Conservation (phyloP, 805 yeast species). For the Peterozyma xylosa region DNA sequence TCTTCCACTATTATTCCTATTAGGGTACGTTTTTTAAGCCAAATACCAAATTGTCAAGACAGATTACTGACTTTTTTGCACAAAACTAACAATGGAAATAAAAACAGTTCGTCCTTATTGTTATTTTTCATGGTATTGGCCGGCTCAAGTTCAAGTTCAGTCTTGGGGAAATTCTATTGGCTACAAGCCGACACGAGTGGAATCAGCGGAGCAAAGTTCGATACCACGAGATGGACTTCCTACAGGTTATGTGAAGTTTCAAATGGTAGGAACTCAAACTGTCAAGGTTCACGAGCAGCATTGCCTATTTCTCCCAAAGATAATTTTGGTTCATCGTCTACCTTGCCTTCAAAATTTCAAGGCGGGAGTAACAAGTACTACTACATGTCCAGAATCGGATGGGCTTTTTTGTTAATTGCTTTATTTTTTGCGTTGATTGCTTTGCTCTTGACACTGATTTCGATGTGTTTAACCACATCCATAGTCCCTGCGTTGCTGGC, state of each 20-base stretch:
- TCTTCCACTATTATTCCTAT: conserved; percentile 4
- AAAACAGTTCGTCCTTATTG: background rate
- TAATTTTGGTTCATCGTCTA: conserved; percentile 50
- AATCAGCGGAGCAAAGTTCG: conserved; percentile 36
- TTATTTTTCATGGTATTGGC: conserved; percentile 58
- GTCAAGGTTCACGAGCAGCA: conserved; percentile 59
- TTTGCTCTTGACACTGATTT: background rate
- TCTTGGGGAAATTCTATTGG: conserved; percentile 70
- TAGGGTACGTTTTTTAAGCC: conserved; percentile 2
- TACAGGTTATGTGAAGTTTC: conserved; percentile 50
- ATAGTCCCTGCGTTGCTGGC: background rate
- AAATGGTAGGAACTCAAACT: conserved; percentile 39
- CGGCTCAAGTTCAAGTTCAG: conserved; percentile 45
- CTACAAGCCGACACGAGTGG: conserved; percentile 63
- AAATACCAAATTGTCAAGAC: no score
- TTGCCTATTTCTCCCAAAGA: conserved; percentile 76
- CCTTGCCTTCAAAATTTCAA: conserved; percentile 48
- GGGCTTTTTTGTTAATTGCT: conserved; percentile 54
- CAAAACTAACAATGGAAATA: no score
- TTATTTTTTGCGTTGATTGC: conserved; percentile 24
- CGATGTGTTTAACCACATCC: conserved; percentile 1
- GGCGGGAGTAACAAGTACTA: conserved; percentile 48
- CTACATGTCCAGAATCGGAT: conserved; percentile 60
- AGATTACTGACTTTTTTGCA: no score
- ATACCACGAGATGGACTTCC: conserved; percentile 68